These are phyloP conservation scores for Neofusicoccum umdonicola DNA, from an alignment of 2,329 filamentous ascomycete genomes.

Conservation along the genomic window DNA sequence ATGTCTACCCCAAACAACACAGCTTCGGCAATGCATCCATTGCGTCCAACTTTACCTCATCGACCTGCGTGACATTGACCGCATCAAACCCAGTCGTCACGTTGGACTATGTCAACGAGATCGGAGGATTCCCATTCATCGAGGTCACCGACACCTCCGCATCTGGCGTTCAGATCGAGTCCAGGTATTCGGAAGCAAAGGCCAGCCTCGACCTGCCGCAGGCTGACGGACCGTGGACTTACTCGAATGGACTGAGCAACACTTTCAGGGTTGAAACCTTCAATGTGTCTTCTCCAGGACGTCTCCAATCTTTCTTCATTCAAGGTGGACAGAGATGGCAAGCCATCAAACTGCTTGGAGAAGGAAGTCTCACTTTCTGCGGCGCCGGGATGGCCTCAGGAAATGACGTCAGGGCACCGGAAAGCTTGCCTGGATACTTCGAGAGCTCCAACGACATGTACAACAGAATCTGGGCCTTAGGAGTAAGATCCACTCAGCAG, in stretches of 20 bases:
- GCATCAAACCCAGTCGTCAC: slow-evolving; percentile 19
- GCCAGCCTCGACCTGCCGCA: slow-evolving; percentile 26
- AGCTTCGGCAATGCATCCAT: not conserved
- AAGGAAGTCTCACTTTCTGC: slow-evolving; percentile 32
- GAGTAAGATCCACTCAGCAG: slow-evolving; percentile 32
- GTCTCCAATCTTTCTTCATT: slow-evolving; percentile 33
- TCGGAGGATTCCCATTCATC: slow-evolving; percentile 36
- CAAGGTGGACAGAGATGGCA: slow-evolving; percentile 46
- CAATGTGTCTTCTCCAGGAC: slow-evolving; percentile 32
- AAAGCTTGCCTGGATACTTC: slow-evolving; percentile 32
- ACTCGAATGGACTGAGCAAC: slow-evolving; percentile 30
- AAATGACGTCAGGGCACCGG: slow-evolving; percentile 23
- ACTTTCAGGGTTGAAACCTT: slow-evolving; percentile 42
- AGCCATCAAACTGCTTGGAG: slow-evolving; percentile 36
- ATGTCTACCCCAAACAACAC: not conserved
- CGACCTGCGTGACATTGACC: not conserved
- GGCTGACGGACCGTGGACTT: slow-evolving; percentile 35
- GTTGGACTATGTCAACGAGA: slow-evolving; percentile 34
- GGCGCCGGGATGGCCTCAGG: slow-evolving; percentile 34
- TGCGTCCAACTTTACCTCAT: not conserved
- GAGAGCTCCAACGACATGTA: slow-evolving; percentile 29
- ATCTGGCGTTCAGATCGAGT: slow-evolving; percentile 32
- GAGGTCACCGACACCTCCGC: slow-evolving; percentile 25
- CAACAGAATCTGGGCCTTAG: slow-evolving; percentile 40
- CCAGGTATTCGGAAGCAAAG: slow-evolving; percentile 38